Evolutionary conservation across 2,329 filamentous ascomycete genomes (phyloP).

Genomic region (Clarireedia hainanense): DNA sequence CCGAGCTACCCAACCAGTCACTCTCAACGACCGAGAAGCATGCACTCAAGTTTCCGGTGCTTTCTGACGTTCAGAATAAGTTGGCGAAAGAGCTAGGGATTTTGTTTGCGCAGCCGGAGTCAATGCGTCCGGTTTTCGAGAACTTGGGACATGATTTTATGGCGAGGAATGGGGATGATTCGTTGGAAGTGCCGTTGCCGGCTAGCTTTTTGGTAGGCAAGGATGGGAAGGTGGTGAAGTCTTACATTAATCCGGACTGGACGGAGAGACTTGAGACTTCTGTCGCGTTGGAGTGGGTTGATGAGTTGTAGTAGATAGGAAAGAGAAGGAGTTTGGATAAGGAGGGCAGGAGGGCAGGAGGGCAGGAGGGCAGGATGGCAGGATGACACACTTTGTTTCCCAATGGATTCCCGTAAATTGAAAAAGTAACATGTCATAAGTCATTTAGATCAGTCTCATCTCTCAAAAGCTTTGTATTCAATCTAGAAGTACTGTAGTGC

Average conservation of each 20-base stretch:
- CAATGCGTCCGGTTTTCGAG: slow-evolving; percentile 24
- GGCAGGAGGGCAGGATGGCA: no score
- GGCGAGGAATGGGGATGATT: slow-evolving; percentile 32
- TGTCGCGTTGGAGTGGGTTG: slow-evolving; percentile 30
- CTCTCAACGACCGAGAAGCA: slow-evolving; percentile 35
- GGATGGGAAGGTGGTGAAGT: slow-evolving; percentile 31
- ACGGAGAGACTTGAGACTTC: slow-evolving; percentile 32
- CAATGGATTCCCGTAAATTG: no score
- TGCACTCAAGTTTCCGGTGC: slow-evolving; percentile 33
- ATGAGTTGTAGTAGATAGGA: slow-evolving; percentile 16
- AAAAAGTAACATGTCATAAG: no score
- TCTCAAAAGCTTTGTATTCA: no score
- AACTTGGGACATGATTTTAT: slow-evolving; percentile 28
- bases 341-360: no score
- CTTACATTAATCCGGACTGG: slow-evolving; percentile 33
- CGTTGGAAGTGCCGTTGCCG: slow-evolving; percentile 33
- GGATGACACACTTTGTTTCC: no score
- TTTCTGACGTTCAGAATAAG: slow-evolving; percentile 33
- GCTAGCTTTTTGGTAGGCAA: slow-evolving; percentile 33
- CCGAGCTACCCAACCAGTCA: slow-evolving; percentile 34
- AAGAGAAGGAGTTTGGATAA: no score
- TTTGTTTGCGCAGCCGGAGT: slow-evolving; percentile 28
- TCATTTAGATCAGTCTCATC: no score
- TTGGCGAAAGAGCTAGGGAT: slow-evolving; percentile 33
- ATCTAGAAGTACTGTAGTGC: no score